Conservation (phyloP, 83 land plant genomes). For the Diphasiastrum complanatum region DNA sequence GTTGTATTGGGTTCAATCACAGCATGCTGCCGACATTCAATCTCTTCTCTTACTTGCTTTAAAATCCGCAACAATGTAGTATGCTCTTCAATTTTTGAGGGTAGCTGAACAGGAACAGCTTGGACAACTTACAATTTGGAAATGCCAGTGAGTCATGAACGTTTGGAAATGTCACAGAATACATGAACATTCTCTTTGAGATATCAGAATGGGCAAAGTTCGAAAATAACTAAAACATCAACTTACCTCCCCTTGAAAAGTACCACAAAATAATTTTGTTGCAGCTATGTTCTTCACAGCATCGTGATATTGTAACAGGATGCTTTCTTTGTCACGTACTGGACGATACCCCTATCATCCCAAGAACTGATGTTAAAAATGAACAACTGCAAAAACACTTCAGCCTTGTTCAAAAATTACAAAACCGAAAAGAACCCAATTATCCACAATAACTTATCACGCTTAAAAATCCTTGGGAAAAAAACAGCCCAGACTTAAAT, state of each 20-base stretch:
- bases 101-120: constrained; percentile 34
- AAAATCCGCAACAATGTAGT: constrained; percentile 32
- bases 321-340: constrained; percentile 59
- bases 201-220: background rate
- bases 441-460: too few relatives aligned
- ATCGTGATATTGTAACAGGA: constrained; percentile 42
- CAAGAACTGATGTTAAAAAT: too few relatives aligned
- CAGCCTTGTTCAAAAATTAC: too few relatives aligned
- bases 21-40: constrained; percentile 4
- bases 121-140: too few relatives aligned
- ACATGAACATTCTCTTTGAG: too few relatives aligned
- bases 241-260: constrained; percentile 19
- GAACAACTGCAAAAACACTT: too few relatives aligned
- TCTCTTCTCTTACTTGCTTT: constrained; percentile 25
- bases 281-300: constrained; percentile 21
- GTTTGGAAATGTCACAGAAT: too few relatives aligned
- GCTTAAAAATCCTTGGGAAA: background rate
- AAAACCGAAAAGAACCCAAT: too few relatives aligned
- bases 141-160: too few relatives aligned
- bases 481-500: background rate
- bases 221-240: background rate
- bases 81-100: constrained; percentile 59
- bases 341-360: constrained; percentile 78
- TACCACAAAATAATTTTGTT: constrained; percentile 24
- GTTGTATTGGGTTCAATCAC: constrained; percentile 17